Percentiles rank a stretch among this genome's conserved stretches.
These are phyloP conservation scores for Andalucia godoyi DNA, from an alignment of 78 protist species.

Conservation along the genomic window DNA sequence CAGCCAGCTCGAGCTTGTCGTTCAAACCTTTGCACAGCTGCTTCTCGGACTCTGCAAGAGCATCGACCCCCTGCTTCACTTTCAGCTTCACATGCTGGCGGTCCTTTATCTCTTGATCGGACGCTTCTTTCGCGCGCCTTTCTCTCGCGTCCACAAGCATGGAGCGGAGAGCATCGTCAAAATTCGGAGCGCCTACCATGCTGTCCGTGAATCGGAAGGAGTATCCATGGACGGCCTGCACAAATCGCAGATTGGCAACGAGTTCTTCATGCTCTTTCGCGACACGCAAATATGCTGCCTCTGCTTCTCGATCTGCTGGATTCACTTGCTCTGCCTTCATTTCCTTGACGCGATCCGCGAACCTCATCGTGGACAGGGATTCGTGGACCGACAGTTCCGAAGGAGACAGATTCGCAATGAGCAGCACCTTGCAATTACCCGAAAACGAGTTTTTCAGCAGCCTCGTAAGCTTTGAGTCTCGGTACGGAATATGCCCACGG, in stretches of 20 bases:
- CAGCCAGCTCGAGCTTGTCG: no score
- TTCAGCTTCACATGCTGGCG: background rate
- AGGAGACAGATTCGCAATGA: constrained; percentile 17
- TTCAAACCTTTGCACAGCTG: no score
- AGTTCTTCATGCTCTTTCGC: constrained; percentile 8
- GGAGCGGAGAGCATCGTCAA: background rate
- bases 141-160: background rate
- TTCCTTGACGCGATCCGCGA: background rate
- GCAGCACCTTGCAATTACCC: background rate
- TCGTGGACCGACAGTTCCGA: constrained; percentile 1
- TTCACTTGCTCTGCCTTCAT: background rate
- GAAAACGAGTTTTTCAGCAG: background rate
- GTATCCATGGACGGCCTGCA: background rate
- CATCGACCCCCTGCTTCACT: constrained; percentile 2
- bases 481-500: constrained; percentile 5
- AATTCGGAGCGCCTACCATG: background rate
- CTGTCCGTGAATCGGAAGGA: background rate
- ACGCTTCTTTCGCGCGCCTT: background rate
- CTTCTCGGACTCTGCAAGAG: background rate
- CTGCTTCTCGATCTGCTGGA: constrained; percentile 6
- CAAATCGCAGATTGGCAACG: background rate
- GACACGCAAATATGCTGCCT: background rate
- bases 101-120: background rate
- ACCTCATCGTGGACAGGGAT: background rate
- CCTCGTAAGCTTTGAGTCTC: constrained; percentile 1